phyloP scores from a whole-genome alignment of 2,329 filamentous ascomycete genomes.

The Alternaria infectoria region DNA sequence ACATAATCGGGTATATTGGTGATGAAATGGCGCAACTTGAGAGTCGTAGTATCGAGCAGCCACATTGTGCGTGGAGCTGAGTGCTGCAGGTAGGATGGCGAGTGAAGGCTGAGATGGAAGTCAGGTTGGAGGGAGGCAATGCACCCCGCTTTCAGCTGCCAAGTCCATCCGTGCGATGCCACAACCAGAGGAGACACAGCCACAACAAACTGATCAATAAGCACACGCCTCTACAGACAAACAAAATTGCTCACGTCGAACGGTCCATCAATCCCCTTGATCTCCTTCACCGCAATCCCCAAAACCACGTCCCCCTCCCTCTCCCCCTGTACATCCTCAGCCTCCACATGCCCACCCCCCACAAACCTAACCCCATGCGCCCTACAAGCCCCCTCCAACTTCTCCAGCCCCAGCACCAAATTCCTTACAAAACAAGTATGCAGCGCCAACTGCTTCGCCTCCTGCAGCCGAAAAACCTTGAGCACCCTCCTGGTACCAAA shows the following conservation, averaged over 20 bases:
- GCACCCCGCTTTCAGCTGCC: background rate
- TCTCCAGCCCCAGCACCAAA: background rate
- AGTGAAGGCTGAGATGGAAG: background rate
- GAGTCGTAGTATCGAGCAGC: background rate
- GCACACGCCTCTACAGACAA: too few species aligned
- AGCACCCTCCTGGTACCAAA: background rate
- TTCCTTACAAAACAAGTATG: background rate
- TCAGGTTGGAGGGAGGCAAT: background rate
- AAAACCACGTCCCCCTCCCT: background rate
- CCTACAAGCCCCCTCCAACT: background rate
- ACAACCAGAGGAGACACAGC: too few species aligned
- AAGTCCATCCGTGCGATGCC: background rate
- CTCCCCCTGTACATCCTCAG: background rate
- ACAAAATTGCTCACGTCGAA: background rate
- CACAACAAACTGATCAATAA: background rate
- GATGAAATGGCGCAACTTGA: background rate
- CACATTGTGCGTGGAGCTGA: background rate
- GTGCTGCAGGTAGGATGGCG: too few species aligned
- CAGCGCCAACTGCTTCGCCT: background rate
- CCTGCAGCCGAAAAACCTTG: background rate
- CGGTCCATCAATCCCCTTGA: background rate
- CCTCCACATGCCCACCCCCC: background rate
- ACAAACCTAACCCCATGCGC: background rate
- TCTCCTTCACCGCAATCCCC: background rate
- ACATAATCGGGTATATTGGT: background rate